Base-by-base conservation (phyloP, 192 early-diverging fungal genomes). In the Funneliformis geosporum region DNA sequence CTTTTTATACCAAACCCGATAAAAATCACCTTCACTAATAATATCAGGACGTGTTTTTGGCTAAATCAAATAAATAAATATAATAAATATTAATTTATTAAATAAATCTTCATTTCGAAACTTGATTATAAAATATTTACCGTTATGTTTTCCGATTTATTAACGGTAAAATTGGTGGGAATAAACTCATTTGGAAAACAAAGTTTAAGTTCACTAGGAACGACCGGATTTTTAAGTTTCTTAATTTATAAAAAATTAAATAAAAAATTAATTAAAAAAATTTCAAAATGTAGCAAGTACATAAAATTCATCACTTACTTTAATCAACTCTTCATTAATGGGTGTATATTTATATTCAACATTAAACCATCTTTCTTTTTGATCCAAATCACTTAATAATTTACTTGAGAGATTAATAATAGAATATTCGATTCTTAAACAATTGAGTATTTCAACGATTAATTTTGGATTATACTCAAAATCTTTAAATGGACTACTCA, bases 1-100 rank as follows among this genome's bases (percentile, higher is more conserved):
- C 77, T 94, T 94, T 83, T 97, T 97, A 83, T 95, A 90, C 97
- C 97, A 99, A 81, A 98, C 81, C 47, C 96, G 90, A 28, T 88
- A 67, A 4, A 83, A 46, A 0, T 84, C 78, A 11, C 87, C 85
- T n/a, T 95, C 90, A 62, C 79, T 81, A 62, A 95, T 85, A 68
- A 96, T 83, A 28, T 71, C 46, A 14, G 93, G 89, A 66, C 67
- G 64, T 28, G 80, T 79, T 25, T 60, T 12, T 25, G 81, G 85
- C 79, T 66, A 76, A 42, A 60, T 25, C 61, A 76, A 9, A 61
- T 6, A 60, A 39, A 33, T 9, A 10, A 9, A 5, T 4, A 42
- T 61, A 5, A 40, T 47, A 72, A 4, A 43, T 72, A 72, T 11
- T n/a, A n/a, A n/a, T n/a, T n/a, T n/a, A n/a, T 16, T 23, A 46